Evolutionary conservation across 1,139 yeast species (phyloP).

Genomic region (Candida pseudoviswanathii): DNA sequence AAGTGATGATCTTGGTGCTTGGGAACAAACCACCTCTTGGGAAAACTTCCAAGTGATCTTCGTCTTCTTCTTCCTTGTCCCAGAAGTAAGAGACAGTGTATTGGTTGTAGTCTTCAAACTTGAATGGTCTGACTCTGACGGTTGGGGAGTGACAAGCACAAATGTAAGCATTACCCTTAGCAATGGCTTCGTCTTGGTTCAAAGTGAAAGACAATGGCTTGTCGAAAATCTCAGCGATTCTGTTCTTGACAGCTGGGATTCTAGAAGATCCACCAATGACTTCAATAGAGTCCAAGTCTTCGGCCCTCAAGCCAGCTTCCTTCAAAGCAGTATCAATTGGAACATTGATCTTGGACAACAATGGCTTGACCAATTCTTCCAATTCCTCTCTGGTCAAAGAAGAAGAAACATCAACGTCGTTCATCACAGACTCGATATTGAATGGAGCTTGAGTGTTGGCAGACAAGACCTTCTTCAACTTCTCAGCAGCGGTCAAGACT

Average conservation of each 20-base stretch:
- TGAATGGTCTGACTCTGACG: constrained; percentile 97
- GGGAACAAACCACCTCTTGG: constrained; percentile 93
- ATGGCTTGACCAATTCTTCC: constrained; percentile 85
- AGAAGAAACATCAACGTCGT: constrained; percentile 93
- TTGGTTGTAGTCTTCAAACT: constrained; percentile 93
- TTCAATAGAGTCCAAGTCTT: constrained; percentile 87
- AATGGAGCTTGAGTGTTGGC: constrained; percentile 96
- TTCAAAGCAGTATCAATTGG: constrained; percentile 85
- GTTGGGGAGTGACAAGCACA: constrained; percentile 99
- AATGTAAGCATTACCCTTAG: constrained; percentile 98
- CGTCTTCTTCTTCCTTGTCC: constrained; percentile 93
- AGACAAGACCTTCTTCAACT: constrained; percentile 91
- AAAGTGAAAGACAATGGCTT: constrained; percentile 90
- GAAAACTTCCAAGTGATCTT: constrained; percentile 94
- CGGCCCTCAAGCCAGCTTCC: constrained; percentile 71
- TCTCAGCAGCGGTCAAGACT: constrained; percentile 88
- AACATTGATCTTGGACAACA: constrained; percentile 69
- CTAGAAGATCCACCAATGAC: constrained; percentile 98
- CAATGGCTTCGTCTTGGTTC: constrained; percentile 99
- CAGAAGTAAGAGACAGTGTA: constrained; percentile 93
- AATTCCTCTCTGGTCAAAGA: constrained; percentile 88
- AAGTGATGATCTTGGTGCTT: constrained; percentile 90
- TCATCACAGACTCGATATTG: constrained; percentile 94
- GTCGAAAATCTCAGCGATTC: constrained; percentile 77
- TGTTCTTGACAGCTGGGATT: constrained; percentile 89